phyloP scores from a whole-genome alignment of 352 stramenopile species.

The Pythium inflatum region DNA sequence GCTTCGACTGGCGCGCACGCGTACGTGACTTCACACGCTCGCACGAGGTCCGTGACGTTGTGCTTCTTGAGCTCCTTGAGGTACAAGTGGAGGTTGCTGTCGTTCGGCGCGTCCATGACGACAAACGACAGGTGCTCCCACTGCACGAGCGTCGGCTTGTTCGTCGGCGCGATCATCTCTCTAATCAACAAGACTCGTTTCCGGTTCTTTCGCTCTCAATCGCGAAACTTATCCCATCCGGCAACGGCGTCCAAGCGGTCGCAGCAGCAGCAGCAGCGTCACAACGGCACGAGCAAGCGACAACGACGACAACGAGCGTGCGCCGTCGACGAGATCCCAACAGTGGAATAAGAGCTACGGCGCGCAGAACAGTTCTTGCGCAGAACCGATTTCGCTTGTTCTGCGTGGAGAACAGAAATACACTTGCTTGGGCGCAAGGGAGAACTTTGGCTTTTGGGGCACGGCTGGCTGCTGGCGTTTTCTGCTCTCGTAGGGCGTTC shows the following conservation, averaged over 20 bases:
- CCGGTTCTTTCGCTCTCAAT: constrained; percentile 18
- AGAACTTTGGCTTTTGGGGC: constrained; percentile 1
- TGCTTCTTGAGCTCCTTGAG: constrained; percentile 96
- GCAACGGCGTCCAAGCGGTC: constrained; percentile 26
- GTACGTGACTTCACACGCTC: constrained; percentile 97
- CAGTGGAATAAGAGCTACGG: not conserved
- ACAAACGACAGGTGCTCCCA: constrained; percentile 95
- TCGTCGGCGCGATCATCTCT: constrained; percentile 75
- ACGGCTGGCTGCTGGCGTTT: constrained; percentile 16
- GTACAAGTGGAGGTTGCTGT: constrained; percentile 97
- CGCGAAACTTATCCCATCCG: constrained; percentile 51
- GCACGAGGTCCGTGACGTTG: constrained; percentile 95
- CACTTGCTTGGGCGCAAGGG: not conserved
- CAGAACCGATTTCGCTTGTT: no score
- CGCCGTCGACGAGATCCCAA: not conserved
- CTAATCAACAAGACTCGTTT: constrained; percentile 22
- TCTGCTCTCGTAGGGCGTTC: not conserved
- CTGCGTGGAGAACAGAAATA: constrained; percentile 11
- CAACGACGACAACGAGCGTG: not conserved
- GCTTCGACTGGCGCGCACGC: constrained; percentile 86
- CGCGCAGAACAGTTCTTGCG: constrained; percentile 4
- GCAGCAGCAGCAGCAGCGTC: constrained; percentile 12
- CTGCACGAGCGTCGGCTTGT: constrained; percentile 88
- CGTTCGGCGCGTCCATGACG: constrained; percentile 97
- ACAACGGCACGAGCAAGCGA: not conserved